Conservation (phyloP, 139 green algal genomes). For the Closterium sp. region DNA sequence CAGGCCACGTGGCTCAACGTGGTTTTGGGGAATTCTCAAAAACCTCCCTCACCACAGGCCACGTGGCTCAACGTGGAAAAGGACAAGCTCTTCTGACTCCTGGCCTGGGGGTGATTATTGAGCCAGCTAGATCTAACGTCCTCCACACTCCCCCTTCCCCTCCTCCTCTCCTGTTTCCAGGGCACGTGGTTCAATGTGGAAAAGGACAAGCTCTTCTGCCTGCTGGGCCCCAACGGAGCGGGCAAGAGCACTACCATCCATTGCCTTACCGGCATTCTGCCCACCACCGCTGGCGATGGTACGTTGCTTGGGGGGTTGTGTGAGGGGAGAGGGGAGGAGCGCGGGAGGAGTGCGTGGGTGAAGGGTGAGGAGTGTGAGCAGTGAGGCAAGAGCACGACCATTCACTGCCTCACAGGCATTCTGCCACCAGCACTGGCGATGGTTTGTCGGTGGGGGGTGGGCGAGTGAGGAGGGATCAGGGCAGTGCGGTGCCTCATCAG, state of each 20-base stretch:
- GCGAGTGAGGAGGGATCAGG: too few species aligned
- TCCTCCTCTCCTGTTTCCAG: not conserved
- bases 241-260: slow-evolving; percentile 64
- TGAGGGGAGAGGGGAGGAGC: not conserved
- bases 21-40: too few species aligned
- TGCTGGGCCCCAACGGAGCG: slow-evolving; percentile 75
- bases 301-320: not conserved
- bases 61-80: slow-evolving; percentile 51
- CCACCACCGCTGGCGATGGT: slow-evolving; percentile 60
- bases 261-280: slow-evolving; percentile 66
- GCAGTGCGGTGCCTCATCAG: too few species aligned
- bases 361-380: too few species aligned
- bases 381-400: slow-evolving; percentile 65
- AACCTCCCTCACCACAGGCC: too few species aligned
- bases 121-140: not conserved
- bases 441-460: too few species aligned
- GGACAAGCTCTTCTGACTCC: slow-evolving; percentile 61
- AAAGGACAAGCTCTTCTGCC: slow-evolving; percentile 54
- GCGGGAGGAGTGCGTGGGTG: not conserved
- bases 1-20: slow-evolving; percentile 51
- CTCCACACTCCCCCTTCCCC: not conserved
- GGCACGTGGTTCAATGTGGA: slow-evolving; percentile 54
- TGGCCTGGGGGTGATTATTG: slow-evolving; percentile 56
- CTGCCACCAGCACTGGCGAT: slow-evolving; percentile 63
- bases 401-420: slow-evolving; percentile 66